Evolutionary conservation across 140 eudicot genomes (phyloP).

Genomic region (Oenanthe javanica): DNA sequence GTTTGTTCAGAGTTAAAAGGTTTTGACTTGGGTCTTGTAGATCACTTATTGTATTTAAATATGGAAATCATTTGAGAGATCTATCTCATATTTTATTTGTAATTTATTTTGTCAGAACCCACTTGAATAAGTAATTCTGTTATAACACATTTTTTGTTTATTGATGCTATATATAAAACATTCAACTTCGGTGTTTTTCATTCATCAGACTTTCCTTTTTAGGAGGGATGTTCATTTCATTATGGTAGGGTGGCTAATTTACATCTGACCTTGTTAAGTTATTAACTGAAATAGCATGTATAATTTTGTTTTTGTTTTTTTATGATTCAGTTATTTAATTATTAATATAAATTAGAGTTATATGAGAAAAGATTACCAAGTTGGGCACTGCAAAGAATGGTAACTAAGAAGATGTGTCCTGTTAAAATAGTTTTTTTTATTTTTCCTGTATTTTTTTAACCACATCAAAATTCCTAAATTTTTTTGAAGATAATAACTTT

Average conservation of each 20-base stretch:
- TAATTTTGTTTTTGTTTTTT: background rate
- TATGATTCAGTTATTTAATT: background rate
- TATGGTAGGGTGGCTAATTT: background rate
- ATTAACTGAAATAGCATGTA: background rate
- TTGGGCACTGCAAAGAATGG: background rate
- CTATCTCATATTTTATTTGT: conserved; percentile 35
- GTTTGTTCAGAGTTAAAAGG: conserved; percentile 74
- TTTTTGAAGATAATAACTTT: too few relatives aligned
- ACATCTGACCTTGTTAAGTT: background rate
- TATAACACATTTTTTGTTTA: conserved; percentile 15
- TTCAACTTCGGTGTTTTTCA: conserved; percentile 14
- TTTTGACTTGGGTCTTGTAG: conserved; percentile 49
- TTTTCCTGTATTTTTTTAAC: background rate
- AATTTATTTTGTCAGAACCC: conserved; percentile 21
- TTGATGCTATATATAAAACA: conserved; percentile 24
- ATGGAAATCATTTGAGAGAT: conserved; percentile 32
- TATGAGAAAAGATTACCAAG: background rate
- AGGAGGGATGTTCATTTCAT: background rate
- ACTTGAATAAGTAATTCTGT: conserved; percentile 15
- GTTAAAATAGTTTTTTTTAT: background rate
- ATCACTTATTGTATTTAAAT: conserved; percentile 30
- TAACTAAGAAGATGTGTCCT: background rate
- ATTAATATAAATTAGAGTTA: background rate
- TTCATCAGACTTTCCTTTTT: background rate
- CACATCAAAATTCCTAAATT: too few relatives aligned